A percentile compares a stretch with the other conserved stretches of the same genome.
Evolutionary conservation across 2,329 filamentous ascomycete genomes (phyloP).

Genomic region (Tothia fuscella): DNA sequence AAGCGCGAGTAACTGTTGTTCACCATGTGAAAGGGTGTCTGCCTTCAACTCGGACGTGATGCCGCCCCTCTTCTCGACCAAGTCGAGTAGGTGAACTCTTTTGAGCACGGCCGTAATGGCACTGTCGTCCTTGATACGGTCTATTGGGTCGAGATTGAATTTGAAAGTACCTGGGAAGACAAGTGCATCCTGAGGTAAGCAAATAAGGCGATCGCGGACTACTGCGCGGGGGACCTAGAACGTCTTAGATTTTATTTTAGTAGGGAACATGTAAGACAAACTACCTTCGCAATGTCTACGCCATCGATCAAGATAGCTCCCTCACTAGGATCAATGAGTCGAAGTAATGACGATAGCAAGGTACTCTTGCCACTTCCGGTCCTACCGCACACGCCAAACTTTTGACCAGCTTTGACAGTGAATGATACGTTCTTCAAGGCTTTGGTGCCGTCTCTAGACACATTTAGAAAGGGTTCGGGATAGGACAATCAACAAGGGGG

Average conservation of each 20-base stretch:
- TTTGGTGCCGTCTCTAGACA: not conserved
- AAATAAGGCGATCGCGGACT: constrained; percentile 30
- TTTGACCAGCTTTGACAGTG: constrained; percentile 33
- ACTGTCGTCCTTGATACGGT: not conserved
- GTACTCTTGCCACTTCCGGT: constrained; percentile 42
- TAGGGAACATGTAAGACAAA: too few species aligned
- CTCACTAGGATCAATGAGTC: constrained; percentile 33
- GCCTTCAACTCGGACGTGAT: not conserved
- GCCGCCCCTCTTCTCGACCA: constrained; percentile 1
- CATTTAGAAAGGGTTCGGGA: not conserved
- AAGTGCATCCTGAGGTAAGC: constrained; percentile 9
- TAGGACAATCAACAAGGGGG: not conserved
- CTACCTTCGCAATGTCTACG: constrained; percentile 31
- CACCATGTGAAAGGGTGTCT: constrained; percentile 4
- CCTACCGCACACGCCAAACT: constrained; percentile 40
- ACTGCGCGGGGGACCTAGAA: constrained; percentile 20
- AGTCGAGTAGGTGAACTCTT: not conserved
- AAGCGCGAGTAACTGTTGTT: constrained; percentile 6
- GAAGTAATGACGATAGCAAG: constrained; percentile 35
- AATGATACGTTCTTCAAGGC: constrained; percentile 37
- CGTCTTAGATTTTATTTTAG: too few species aligned
- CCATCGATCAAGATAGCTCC: constrained; percentile 38
- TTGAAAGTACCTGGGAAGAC: not conserved
- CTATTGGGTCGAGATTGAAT: constrained; percentile 3
- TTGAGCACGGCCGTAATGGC: not conserved